Evolutionary conservation across 1,284 basidiomycete genomes (phyloP).

Genomic region (Austropuccinia psidii): DNA sequence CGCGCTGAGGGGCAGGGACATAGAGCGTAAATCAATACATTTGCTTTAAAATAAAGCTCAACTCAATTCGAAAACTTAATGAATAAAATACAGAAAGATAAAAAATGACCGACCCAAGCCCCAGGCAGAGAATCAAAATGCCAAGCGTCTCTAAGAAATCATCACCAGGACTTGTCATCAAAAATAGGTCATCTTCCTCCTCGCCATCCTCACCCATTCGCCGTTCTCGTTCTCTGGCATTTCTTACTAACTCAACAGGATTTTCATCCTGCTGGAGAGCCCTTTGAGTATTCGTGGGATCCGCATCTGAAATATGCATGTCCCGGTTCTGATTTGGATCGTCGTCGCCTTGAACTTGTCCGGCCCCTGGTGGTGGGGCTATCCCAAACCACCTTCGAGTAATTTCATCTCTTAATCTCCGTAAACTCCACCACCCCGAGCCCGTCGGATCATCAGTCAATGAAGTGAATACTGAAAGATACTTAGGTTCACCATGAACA

Average conservation of each 20-base stretch:
- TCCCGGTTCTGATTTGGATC: constrained; percentile 5
- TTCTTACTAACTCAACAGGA: constrained; percentile 28
- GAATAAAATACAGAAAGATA: background rate
- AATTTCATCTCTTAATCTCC: constrained; percentile 23
- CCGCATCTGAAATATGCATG: background rate
- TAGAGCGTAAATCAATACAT: background rate
- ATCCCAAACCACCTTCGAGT: constrained; percentile 35
- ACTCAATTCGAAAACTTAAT: background rate
- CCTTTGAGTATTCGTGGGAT: constrained; percentile 17
- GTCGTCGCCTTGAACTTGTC: background rate
- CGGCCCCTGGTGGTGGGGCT: constrained; percentile 22
- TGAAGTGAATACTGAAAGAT: constrained; percentile 24
- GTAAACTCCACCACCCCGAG: constrained; percentile 33
- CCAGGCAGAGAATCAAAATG: constrained; percentile 35
- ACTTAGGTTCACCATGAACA: constrained; percentile 23
- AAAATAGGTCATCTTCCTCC: constrained; percentile 33
- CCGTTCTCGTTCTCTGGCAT: constrained; percentile 32
- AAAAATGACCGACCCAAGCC: constrained; percentile 16
- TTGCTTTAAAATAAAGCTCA: background rate
- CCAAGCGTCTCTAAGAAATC: constrained; percentile 34
- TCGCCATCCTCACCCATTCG: constrained; percentile 10
- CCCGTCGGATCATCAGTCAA: constrained; percentile 13
- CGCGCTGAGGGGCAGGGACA: constrained; percentile 2
- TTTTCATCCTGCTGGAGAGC: constrained; percentile 32
- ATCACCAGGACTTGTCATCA: constrained; percentile 18